Evolutionary conservation across 208 protist species (phyloP).

Genomic region (Trypanosoma brucei): DNA sequence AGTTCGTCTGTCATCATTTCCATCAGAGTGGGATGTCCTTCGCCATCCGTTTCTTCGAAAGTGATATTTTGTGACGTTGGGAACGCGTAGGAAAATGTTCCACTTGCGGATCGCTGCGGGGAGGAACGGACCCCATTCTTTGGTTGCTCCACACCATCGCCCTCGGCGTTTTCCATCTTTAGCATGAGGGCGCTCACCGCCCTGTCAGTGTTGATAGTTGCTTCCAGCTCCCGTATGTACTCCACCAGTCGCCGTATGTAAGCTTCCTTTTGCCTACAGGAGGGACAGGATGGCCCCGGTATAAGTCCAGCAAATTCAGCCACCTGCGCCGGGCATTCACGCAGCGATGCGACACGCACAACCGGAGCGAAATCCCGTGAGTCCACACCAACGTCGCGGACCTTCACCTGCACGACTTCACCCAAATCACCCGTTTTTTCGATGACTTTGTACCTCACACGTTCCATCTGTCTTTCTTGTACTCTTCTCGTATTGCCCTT

Average conservation of each 20-base stretch:
- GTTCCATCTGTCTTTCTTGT: too few relatives aligned
- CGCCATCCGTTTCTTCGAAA: background rate
- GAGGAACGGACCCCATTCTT: background rate
- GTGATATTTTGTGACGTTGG: background rate
- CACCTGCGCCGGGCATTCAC: background rate
- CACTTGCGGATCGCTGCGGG: background rate
- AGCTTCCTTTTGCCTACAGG: slow-evolving; percentile 9
- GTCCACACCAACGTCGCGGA: slow-evolving; percentile 19
- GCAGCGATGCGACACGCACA: slow-evolving; percentile 4
- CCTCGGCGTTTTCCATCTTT: background rate
- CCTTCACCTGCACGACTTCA: slow-evolving; percentile 22
- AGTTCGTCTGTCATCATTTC: slow-evolving; percentile 17
- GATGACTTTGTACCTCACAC: slow-evolving; percentile 20
- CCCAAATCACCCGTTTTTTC: slow-evolving; percentile 21
- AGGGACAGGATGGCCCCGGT: background rate
- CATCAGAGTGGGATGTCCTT: slow-evolving; percentile 1
- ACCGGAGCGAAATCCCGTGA: slow-evolving; percentile 16
- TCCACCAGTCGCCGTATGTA: slow-evolving; percentile 2
- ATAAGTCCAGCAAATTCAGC: background rate
- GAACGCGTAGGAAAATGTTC: background rate
- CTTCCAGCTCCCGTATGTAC: slow-evolving; percentile 10
- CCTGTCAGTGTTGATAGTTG: slow-evolving; percentile 7
- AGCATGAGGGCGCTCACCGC: slow-evolving; percentile 12
- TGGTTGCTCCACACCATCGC: background rate
- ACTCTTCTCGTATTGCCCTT: background rate